Base-by-base conservation (phyloP, 73 alveolate genomes). In the Paramecium sonneborni region DNA sequence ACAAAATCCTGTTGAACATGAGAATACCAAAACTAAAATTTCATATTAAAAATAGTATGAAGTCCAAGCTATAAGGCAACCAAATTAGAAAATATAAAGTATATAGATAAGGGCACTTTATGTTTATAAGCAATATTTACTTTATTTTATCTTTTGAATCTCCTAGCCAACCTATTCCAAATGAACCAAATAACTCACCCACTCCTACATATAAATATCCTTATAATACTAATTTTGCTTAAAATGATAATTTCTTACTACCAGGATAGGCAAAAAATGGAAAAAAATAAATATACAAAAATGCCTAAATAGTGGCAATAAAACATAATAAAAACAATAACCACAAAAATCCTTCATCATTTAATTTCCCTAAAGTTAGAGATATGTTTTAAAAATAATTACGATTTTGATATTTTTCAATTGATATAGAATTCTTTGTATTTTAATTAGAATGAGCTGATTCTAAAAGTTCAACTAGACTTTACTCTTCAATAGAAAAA, bases 111-210 rank as follows among this genome's bases (percentile, higher is more conserved):
- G 43, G 28, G 58, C 86, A 15, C 86, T 70, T 32, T 21, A 11
- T 5, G 5, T 3, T 11, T 20, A 32, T 14, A 34, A 1, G 18
- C 8, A 34, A 34, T 32, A 15, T 15, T 15, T 52, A 52, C 86
- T 37, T 70, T 15, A 70, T 32, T 70, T 70, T 70, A n/a, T 70
- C 86, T 70, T 70, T 70, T 9, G 30, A 70, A 70, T 70, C 86
- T 70, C 86, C 86, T 3, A 70, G 35, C 57, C 37, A 26, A 26
- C 86, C 86, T 0, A 35, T 20, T 7, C 52, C 52, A 70, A 70
- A 70, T 14, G 58, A 34, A 32, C 86, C 86, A 70, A 70, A 70
- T 35, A 70, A 37, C 14, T 30, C 86, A 18, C 86, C 86, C 1
- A 70, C 57, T 26, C 86, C 86, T 20, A 70, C 86, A 70, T 70